Conservation (phyloP, 805 yeast genomes). For the Lachancea cidri region DNA sequence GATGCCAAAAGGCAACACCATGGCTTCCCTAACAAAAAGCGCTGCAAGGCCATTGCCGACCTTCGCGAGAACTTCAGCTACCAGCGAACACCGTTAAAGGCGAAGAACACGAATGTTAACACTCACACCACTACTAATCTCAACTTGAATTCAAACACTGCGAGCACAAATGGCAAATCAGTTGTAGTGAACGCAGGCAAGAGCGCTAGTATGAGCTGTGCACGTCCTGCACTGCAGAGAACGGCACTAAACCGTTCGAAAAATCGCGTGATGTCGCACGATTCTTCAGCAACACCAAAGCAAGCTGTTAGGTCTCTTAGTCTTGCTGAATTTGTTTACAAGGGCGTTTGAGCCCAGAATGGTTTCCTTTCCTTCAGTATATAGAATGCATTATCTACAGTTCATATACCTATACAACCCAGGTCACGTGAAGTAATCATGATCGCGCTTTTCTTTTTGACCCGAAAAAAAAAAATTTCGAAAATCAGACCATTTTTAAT, state of each 20-base stretch:
- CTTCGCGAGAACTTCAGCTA: conserved; percentile 6
- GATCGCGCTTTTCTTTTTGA: neutral
- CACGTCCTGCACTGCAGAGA: neutral
- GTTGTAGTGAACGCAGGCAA: neutral
- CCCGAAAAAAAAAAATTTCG: neutral
- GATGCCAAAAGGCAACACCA: neutral
- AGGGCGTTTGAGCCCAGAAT: conserved; percentile 6
- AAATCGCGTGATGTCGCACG: conserved; percentile 4
- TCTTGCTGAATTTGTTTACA: conserved; percentile 7
- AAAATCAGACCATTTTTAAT: neutral
- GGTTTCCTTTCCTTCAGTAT: no score
- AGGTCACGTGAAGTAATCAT: no score
- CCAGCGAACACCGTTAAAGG: conserved; percentile 4
- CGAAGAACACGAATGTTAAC: conserved; percentile 1
- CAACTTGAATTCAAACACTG: neutral
- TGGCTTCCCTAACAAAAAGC: conserved; percentile 3
- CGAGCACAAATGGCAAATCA: neutral
- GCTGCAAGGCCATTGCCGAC: conserved; percentile 6
- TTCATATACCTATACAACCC: no score
- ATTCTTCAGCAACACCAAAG: conserved; percentile 2
- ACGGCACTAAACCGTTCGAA: neutral
- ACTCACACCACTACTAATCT: neutral
- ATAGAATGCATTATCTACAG: no score
- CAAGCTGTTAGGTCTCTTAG: conserved; percentile 4
- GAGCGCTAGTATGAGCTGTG: neutral